A percentile compares a stretch with the other conserved stretches of the same genome.
phyloP scores from a whole-genome alignment of 2,329 filamentous ascomycete genomes.

The Aspergillaceae sp. region DNA sequence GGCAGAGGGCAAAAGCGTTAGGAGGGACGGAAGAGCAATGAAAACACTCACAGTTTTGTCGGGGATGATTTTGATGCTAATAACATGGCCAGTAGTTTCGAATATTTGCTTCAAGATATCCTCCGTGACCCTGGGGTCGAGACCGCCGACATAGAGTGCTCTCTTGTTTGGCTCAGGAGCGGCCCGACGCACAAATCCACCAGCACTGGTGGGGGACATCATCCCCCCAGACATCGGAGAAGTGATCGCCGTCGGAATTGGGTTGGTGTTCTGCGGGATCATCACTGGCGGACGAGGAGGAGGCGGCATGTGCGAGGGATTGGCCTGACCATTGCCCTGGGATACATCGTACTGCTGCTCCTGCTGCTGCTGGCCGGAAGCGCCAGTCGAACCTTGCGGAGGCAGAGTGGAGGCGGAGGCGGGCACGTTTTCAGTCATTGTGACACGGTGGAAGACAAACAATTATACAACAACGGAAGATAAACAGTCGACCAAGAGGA shows the following conservation, averaged over 20 bases:
- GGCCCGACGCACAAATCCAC: constrained; percentile 74
- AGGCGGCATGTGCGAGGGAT: constrained; percentile 73
- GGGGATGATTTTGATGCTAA: constrained; percentile 98
- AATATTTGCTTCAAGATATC: constrained; percentile 97
- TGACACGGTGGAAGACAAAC: constrained; percentile 21
- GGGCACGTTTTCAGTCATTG: constrained; percentile 71
- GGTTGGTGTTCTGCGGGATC: constrained; percentile 94
- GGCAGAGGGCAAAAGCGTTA: too few species aligned
- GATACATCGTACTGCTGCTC: constrained; percentile 58
- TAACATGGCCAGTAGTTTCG: constrained; percentile 94
- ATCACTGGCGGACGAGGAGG: constrained; percentile 73
- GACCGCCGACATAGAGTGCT: constrained; percentile 87
- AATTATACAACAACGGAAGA: constrained; percentile 12
- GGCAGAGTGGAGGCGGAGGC: constrained; percentile 59
- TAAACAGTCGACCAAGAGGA: constrained; percentile 9
- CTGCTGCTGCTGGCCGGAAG: constrained; percentile 48
- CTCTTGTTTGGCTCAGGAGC: constrained; percentile 98
- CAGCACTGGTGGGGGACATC: constrained; percentile 77
- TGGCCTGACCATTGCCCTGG: constrained; percentile 59
- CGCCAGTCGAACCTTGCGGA: constrained; percentile 59
- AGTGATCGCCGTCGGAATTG: constrained; percentile 84
- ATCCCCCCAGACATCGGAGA: constrained; percentile 72
- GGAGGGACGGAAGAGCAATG: too few species aligned
- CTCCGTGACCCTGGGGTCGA: constrained; percentile 92
- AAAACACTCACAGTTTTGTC: constrained; percentile 84